Base-by-base conservation (phyloP, 2,329 filamentous ascomycete genomes). In the Leptographium lundbergii region DNA sequence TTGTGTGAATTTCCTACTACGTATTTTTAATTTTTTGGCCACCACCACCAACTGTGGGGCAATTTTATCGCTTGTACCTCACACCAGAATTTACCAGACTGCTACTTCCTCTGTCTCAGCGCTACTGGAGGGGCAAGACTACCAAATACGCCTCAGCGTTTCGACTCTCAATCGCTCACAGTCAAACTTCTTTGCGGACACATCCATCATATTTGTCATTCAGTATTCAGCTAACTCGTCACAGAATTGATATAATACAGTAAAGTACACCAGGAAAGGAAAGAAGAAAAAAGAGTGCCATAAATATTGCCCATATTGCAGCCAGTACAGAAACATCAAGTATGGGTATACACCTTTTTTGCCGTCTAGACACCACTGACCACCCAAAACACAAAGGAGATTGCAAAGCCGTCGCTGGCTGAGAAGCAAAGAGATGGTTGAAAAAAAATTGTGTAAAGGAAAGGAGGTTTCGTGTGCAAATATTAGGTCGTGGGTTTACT, bases 21-120 rank as follows among this genome's bases (percentile, higher is more conserved):
- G 34, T 42, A 25, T 57, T 36, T 59, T 59, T 60, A 36, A 59
- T 59, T 62, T 62, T 62, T 61, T 62, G 54, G 57, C 61, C 60
- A 61, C 57, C 52, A 52, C 36, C 19, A 1, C 2, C 4, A 13
- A 59, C 55, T 59, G 60, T 62, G 61, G 62, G 62, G 59, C 59
- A 60, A 59, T 52, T 19, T 29, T 52, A 6, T 14, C 13, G 24
- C 9, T 48, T 27, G 54, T 59, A 59, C 53, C 34, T 36, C 32
- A 11, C 57, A 45, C 39, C 17, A 27, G 25, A 29, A 14, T 54
- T 54, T 54, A 14, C 27, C 25, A 27, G 42, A 4, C 5, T 17
- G 29, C 32, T 62, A 62, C 59, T 22, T 48, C 14, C 2, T 19
- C 6, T 36, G 17, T 34, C 36, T 3, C 39, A 34, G 32, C 56